Evolutionary conservation across 2,329 filamentous ascomycete species (phyloP).

Genomic region (Thelonectria blattea): DNA sequence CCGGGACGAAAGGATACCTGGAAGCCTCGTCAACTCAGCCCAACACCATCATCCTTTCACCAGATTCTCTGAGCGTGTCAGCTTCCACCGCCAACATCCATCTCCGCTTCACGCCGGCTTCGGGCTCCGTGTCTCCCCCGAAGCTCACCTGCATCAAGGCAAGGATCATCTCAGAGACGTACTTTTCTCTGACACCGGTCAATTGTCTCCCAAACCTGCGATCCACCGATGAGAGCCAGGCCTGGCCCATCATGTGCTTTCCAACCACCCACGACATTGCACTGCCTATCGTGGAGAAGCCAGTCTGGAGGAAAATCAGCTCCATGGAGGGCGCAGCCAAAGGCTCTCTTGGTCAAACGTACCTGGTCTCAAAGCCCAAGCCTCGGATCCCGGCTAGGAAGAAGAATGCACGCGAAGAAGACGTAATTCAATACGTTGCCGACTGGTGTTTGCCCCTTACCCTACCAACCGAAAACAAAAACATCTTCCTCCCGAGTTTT

Average conservation of each 20-base stretch:
- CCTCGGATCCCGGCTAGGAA: neutral
- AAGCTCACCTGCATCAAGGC: neutral
- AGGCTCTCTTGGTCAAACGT: neutral
- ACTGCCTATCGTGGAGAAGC: neutral
- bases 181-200: neutral
- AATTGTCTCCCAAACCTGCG: neutral
- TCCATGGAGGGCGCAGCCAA: neutral
- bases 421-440: neutral
- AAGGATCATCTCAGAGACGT: neutral
- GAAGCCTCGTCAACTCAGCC: slow-evolving; percentile 21
- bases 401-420: neutral
- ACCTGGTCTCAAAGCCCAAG: neutral
- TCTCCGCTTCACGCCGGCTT: slow-evolving; percentile 29
- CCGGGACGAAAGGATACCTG: slow-evolving; percentile 22
- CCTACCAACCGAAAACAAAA: slow-evolving; percentile 19
- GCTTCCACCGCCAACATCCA: slow-evolving; percentile 12
- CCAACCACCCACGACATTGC: neutral
- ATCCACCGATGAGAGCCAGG: neutral
- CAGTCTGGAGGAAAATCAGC: neutral
- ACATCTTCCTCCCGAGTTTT: slow-evolving; percentile 27
- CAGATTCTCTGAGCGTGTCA: slow-evolving; percentile 23
- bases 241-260: neutral
- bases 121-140: slow-evolving; percentile 4
- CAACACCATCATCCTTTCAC: slow-evolving; percentile 22
- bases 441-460: slow-evolving; percentile 7